Conservation (phyloP, 371 early-diverging fungal genomes). For the Fennellomyces sp. region DNA sequence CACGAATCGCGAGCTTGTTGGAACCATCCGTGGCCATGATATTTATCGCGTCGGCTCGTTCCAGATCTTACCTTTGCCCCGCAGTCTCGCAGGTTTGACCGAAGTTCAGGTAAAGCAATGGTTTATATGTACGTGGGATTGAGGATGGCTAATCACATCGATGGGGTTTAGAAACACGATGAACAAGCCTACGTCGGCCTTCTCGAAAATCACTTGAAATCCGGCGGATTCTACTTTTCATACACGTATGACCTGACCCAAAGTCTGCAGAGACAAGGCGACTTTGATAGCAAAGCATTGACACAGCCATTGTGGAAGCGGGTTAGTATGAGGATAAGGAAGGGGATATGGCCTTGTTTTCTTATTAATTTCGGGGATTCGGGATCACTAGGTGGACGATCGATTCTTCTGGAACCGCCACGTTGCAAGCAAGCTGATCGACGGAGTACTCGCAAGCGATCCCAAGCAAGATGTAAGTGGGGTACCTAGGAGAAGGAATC, state of each 20-base stretch:
- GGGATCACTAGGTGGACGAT: slow-evolving; percentile 80
- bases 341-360: no score
- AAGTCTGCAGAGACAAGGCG: slow-evolving; percentile 75
- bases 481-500: no score
- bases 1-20: slow-evolving; percentile 74
- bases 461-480: slow-evolving; percentile 8
- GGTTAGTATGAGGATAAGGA: no score
- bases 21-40: slow-evolving; percentile 65
- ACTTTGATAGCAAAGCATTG: slow-evolving; percentile 17
- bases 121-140: background rate
- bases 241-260: slow-evolving; percentile 86
- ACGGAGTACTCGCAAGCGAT: slow-evolving; percentile 38
- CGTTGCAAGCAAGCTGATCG: slow-evolving; percentile 69
- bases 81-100: slow-evolving; percentile 32
- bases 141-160: no score
- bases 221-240: slow-evolving; percentile 83
- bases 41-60: slow-evolving; percentile 78
- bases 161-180: slow-evolving; percentile 25
- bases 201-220: slow-evolving; percentile 70
- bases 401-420: slow-evolving; percentile 92
- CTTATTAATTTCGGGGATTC: no score
- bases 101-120: slow-evolving; percentile 10
- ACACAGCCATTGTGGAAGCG: slow-evolving; percentile 44
- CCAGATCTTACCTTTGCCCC: slow-evolving; percentile 71
- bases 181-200: slow-evolving; percentile 78